Evolutionary conservation across 2,329 filamentous ascomycete species (phyloP).

Genomic region (Cladophialophora carrionii): DNA sequence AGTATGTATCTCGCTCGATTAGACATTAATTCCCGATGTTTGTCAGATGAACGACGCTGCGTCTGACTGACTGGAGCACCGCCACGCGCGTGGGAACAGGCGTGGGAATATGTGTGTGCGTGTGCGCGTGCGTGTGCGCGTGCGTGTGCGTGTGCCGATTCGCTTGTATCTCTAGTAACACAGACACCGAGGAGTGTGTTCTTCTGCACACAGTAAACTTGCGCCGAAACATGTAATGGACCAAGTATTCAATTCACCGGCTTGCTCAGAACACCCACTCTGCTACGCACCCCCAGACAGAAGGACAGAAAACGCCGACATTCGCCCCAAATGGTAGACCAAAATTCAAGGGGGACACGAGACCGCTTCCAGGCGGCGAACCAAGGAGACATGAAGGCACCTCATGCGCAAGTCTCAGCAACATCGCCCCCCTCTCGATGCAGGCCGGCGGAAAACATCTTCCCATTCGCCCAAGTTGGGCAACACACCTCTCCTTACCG

Average conservation of each 20-base stretch:
- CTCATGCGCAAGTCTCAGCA: conserved; percentile 25
- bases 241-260: not conserved
- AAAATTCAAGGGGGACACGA: not conserved
- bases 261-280: not conserved
- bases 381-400: not conserved
- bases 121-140: not conserved
- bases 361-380: not conserved
- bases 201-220: not conserved
- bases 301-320: not conserved
- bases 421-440: conserved; percentile 27
- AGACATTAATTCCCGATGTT: not conserved
- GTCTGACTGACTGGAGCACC: not conserved
- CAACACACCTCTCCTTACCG: conserved; percentile 39
- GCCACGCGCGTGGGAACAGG: not conserved
- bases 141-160: not conserved
- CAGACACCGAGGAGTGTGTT: not conserved
- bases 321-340: not conserved
- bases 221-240: not conserved
- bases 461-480: conserved; percentile 54
- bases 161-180: not conserved
- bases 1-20: not conserved
- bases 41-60: not conserved
- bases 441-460: conserved; percentile 50
- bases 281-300: no score
- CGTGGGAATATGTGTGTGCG: not conserved